A percentile compares a stretch with the other conserved stretches of the same genome.
phyloP scores from a whole-genome alignment of 176 grass and related monocot genomes.

The Bolboschoenus planiculmis region DNA sequence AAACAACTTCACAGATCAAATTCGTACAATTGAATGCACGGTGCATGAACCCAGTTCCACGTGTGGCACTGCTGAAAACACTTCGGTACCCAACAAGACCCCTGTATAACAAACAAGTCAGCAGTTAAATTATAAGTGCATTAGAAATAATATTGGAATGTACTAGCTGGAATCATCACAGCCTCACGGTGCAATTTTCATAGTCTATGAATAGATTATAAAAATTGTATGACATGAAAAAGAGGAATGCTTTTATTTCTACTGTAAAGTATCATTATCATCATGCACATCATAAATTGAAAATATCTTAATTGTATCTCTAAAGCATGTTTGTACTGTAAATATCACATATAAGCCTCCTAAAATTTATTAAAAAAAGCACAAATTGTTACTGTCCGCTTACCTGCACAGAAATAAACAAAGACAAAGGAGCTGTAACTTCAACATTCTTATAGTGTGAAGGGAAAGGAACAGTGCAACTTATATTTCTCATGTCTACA shows the following conservation, averaged over 20 bases:
- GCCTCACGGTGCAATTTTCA: background rate
- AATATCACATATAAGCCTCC: background rate
- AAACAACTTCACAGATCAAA: constrained; percentile 14
- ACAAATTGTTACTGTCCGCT: background rate
- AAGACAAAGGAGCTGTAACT: background rate
- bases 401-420: background rate
- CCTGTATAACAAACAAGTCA: constrained; percentile 43
- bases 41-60: constrained; percentile 99
- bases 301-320: background rate
- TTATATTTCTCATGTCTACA: background rate
- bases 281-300: background rate
- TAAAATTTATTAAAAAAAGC: background rate
- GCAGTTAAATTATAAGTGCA: background rate
- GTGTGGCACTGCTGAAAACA: constrained; percentile 94
- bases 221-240: background rate
- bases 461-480: background rate
- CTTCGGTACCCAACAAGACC: constrained; percentile 91
- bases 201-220: background rate
- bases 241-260: background rate
- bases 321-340: background rate
- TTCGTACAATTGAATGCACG: constrained; percentile 86
- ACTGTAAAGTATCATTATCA: background rate
- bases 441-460: background rate
- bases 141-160: background rate
- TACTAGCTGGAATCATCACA: background rate